Evolutionary conservation across 2,329 filamentous ascomycete species (phyloP).

Genomic region (Epichloe gansuensis): DNA sequence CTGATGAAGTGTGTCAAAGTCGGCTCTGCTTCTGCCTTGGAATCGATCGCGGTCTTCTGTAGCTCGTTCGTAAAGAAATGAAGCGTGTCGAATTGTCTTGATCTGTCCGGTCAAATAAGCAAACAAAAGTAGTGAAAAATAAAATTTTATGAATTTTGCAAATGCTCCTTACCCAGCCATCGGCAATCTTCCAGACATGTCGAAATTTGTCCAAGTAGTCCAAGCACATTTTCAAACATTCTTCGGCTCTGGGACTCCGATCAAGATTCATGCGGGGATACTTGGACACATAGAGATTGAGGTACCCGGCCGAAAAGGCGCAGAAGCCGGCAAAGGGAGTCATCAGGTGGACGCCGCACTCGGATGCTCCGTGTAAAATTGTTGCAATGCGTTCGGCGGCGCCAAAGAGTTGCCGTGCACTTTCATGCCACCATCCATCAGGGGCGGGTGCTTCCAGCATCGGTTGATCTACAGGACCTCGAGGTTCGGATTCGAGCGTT

Average conservation of each 20-base stretch:
- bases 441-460: conserved; percentile 25
- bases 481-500: conserved; percentile 18
- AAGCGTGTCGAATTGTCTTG: conserved; percentile 15
- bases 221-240: conserved; percentile 13
- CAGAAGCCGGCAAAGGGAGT: conserved; percentile 34
- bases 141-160: neutral
- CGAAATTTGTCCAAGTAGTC: conserved; percentile 17
- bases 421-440: conserved; percentile 26
- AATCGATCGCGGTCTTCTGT: conserved; percentile 12
- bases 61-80: conserved; percentile 15
- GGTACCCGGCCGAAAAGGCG: conserved; percentile 29
- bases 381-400: conserved; percentile 23
- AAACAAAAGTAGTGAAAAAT: neutral
- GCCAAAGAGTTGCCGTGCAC: conserved; percentile 22
- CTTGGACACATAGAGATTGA: conserved; percentile 26
- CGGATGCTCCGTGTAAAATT: conserved; percentile 24
- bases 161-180: conserved; percentile 14
- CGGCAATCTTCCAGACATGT: conserved; percentile 17
- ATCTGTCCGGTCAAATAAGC: conserved; percentile 6
- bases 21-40: conserved; percentile 14
- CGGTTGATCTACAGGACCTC: conserved; percentile 27
- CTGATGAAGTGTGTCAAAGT: conserved; percentile 19
- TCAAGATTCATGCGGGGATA: conserved; percentile 30
- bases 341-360: conserved; percentile 22
- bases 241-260: conserved; percentile 14